Evolutionary conservation across 345 rosid species (phyloP).

Genomic region (Barbarea vulgaris): DNA sequence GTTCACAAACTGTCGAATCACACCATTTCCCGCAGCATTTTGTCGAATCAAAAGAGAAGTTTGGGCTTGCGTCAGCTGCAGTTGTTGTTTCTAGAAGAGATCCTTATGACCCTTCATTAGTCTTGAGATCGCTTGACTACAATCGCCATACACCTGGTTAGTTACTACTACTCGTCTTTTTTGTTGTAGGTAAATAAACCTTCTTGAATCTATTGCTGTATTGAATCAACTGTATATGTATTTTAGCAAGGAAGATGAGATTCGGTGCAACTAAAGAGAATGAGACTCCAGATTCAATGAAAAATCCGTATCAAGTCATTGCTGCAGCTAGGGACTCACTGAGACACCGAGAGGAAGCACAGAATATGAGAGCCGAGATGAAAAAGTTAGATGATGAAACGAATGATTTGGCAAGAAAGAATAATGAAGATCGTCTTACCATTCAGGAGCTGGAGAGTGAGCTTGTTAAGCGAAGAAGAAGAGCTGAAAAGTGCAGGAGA

Average conservation of each 20-base stretch:
- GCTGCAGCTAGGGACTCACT: conserved; percentile 81
- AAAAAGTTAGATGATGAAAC: conserved; percentile 67
- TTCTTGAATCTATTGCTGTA: neutral
- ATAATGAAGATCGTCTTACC: conserved; percentile 60
- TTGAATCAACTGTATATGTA: neutral
- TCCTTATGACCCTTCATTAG: conserved; percentile 53
- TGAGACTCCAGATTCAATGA: conserved; percentile 56
- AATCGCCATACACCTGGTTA: conserved; percentile 68
- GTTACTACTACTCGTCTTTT: conserved; percentile 30
- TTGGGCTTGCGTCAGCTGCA: conserved; percentile 89
- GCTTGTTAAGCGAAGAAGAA: conserved; percentile 75
- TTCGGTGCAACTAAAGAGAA: conserved; percentile 64
- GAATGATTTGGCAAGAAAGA: conserved; percentile 56
- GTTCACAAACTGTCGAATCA: conserved; percentile 70
- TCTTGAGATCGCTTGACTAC: conserved; percentile 61
- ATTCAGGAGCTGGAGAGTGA: conserved; percentile 81
- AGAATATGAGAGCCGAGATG: conserved; percentile 60
- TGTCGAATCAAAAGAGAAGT: conserved; percentile 56
- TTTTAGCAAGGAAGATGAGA: conserved; percentile 52
- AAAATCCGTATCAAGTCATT: conserved; percentile 80
- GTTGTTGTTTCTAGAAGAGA: conserved; percentile 64
- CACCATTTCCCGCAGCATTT: conserved; percentile 88
- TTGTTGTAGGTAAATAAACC: neutral
- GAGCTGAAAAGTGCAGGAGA: conserved; percentile 92
- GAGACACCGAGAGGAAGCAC: conserved; percentile 72